phyloP scores from a whole-genome alignment of 768 basidiomycete genomes.

The Boletus sensibilis region DNA sequence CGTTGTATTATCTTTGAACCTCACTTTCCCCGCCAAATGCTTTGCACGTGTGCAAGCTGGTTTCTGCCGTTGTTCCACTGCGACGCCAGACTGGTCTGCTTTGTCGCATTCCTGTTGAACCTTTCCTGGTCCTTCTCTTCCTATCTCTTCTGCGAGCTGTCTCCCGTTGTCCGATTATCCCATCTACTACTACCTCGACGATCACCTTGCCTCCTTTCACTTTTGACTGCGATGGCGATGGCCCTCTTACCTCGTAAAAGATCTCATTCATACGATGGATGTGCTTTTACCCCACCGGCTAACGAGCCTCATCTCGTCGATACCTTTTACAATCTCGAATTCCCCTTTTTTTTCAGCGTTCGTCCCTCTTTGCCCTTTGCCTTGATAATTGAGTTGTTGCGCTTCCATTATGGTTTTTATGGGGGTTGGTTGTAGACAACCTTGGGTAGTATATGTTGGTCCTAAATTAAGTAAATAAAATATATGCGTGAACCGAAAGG shows the following conservation, averaged over 20 bases:
- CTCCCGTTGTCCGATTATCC: conserved; percentile 14
- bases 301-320: conserved; percentile 40
- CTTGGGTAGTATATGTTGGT: neutral
- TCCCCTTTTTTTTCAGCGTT: neutral
- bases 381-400: too few relatives aligned
- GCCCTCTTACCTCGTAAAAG: conserved; percentile 17
- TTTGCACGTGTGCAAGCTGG: conserved; percentile 20
- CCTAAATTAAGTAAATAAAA: neutral
- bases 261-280: conserved; percentile 14
- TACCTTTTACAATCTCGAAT: conserved; percentile 19
- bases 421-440: neutral
- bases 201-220: neutral
- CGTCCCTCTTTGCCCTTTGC: neutral
- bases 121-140: neutral
- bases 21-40: neutral
- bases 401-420: neutral
- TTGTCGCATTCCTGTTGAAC: conserved; percentile 13
- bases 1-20: conserved; percentile 24
- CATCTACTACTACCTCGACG: neutral
- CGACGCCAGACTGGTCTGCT: conserved; percentile 29
- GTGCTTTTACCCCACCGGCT: conserved; percentile 28
- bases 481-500: neutral
- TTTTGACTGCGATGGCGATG: neutral
- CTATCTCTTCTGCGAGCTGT: neutral
- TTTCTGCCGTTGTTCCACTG: conserved; percentile 22